Evolutionary conservation across 805 yeast genomes (phyloP).

Genomic region (Yarrowia deformans): DNA sequence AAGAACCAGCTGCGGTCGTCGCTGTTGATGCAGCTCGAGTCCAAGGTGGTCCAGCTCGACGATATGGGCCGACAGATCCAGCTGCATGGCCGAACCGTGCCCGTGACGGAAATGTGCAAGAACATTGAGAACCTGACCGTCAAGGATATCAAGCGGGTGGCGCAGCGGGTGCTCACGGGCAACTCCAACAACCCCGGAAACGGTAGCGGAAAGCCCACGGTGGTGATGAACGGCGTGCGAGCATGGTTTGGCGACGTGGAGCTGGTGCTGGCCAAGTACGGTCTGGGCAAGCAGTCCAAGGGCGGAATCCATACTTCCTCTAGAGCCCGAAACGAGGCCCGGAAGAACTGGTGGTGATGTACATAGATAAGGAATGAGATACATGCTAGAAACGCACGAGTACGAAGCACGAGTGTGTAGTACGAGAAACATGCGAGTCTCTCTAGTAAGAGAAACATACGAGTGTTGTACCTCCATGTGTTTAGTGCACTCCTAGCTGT

Average conservation of each 20-base stretch:
- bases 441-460: no score
- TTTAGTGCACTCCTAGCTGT: no score
- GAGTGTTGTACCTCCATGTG: no score
- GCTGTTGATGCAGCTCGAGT: constrained; percentile 89
- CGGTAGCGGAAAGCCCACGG: constrained; percentile 74
- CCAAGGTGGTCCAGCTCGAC: constrained; percentile 91
- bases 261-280: constrained; percentile 68
- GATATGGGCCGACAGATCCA: constrained; percentile 96
- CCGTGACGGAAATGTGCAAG: constrained; percentile 79
- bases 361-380: neutral
- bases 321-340: constrained; percentile 23
- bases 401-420: no score
- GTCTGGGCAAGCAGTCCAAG: constrained; percentile 61
- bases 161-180: constrained; percentile 76
- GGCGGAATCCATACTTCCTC: constrained; percentile 35
- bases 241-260: constrained; percentile 86
- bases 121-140: constrained; percentile 74
- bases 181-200: constrained; percentile 57
- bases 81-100: constrained; percentile 75
- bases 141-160: constrained; percentile 74
- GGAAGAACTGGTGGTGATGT: constrained; percentile 40
- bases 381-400: no score
- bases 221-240: constrained; percentile 88
- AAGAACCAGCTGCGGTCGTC: constrained; percentile 91
- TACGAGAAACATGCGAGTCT: no score